phyloP scores from a whole-genome alignment of 1,139 yeast genomes.

The Kurtzmaniella quercitrusa region DNA sequence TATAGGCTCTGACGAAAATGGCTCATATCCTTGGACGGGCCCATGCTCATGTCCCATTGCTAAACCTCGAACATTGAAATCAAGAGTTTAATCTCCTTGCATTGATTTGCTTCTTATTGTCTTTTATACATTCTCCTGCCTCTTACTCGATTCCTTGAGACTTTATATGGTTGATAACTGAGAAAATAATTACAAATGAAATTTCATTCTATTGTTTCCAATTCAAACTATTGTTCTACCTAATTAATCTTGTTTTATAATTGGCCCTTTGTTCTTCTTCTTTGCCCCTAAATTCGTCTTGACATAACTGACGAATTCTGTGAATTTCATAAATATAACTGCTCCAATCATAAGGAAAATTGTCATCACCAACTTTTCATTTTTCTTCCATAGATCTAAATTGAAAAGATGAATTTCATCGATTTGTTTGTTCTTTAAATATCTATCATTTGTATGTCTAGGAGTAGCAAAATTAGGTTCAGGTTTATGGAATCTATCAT shows the following conservation, averaged over 20 bases:
- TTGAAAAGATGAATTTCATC: slow-evolving; percentile 38
- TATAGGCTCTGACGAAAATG: background rate
- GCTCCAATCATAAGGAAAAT: slow-evolving; percentile 26
- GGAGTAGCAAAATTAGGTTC: slow-evolving; percentile 31
- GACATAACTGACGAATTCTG: slow-evolving; percentile 1
- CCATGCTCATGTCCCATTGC: too few relatives aligned
- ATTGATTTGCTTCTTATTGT: too few relatives aligned
- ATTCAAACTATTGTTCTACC: background rate
- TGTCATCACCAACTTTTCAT: slow-evolving; percentile 37
- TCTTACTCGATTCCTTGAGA: too few relatives aligned
- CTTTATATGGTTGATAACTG: too few relatives aligned
- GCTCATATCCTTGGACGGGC: background rate
- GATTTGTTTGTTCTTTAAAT: slow-evolving; percentile 25
- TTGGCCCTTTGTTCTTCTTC: background rate
- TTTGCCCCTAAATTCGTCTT: background rate
- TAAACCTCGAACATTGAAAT: too few relatives aligned
- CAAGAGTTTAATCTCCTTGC: too few relatives aligned
- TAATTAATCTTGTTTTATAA: background rate
- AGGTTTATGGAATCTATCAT: slow-evolving; percentile 35
- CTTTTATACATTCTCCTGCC: too few relatives aligned
- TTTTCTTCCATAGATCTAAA: slow-evolving; percentile 34
- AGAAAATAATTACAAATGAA: background rate
- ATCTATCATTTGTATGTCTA: slow-evolving; percentile 30
- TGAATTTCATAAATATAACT: slow-evolving; percentile 13
- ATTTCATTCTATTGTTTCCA: background rate